A percentile compares a stretch with the other conserved stretches of the same genome.
Conservation (phyloP, 257 asterid genomes). For the Solanum tarijense region DNA sequence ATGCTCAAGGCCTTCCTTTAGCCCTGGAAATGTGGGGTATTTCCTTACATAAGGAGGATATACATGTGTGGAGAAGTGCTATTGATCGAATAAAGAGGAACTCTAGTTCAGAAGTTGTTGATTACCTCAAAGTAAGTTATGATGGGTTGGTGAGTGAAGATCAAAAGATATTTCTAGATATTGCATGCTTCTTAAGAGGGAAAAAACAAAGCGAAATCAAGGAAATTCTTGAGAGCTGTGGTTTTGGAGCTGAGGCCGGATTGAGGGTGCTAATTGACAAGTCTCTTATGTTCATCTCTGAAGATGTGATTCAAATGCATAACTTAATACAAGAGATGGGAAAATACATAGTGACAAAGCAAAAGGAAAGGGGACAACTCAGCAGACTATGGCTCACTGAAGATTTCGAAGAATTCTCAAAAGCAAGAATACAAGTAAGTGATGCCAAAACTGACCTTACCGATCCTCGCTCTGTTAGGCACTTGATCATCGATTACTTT, state of each 20-base stretch:
- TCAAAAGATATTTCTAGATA: not conserved
- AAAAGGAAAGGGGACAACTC: no score
- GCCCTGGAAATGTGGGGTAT: no score
- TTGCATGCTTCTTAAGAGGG: not conserved
- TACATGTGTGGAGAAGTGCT: not conserved
- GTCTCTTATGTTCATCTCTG: not conserved
- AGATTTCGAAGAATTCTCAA: no score
- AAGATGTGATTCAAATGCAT: not conserved
- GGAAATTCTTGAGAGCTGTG: not conserved
- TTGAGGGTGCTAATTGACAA: not conserved
- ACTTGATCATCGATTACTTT: no score
- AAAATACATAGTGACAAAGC: accelerated
- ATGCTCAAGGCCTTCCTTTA: no score
- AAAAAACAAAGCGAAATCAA: not conserved
- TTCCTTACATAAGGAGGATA: no score
- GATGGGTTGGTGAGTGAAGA: not conserved
- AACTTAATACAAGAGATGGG: not conserved
- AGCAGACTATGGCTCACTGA: no score
- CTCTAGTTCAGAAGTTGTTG: not conserved
- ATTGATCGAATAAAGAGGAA: not conserved
- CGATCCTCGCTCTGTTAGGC: no score
- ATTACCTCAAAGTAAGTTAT: not conserved
- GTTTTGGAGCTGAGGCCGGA: not conserved
- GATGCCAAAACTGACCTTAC: no score
- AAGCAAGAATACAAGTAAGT: no score